These are phyloP conservation scores for Eucalyptus fibrosa DNA, from an alignment of 345 rosid species.

Conservation along the genomic window DNA sequence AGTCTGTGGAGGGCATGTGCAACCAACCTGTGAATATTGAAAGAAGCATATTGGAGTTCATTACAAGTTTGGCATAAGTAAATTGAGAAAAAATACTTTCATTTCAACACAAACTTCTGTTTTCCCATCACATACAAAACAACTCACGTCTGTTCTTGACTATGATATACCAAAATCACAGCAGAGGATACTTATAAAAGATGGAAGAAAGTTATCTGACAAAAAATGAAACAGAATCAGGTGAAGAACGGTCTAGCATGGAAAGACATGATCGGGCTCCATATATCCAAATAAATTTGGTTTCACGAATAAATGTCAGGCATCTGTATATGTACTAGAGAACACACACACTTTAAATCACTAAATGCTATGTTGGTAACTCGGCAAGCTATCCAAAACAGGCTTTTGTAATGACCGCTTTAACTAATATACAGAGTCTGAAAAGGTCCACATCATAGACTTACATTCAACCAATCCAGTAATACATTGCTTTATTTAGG, in stretches of 20 bases:
- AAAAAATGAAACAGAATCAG: neutral
- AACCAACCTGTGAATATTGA: slow-evolving; percentile 43
- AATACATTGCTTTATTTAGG: neutral
- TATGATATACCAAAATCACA: neutral
- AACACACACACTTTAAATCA: neutral
- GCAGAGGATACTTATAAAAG: neutral
- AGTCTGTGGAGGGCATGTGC: slow-evolving; percentile 63
- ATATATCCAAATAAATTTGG: neutral
- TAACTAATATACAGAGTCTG: neutral
- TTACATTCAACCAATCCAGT: neutral
- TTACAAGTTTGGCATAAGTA: neutral
- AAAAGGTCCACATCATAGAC: neutral
- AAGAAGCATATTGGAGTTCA: neutral
- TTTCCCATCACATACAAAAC: neutral
- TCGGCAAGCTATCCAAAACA: neutral
- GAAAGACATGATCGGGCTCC: neutral
- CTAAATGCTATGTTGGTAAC: neutral
- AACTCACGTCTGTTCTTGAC: neutral
- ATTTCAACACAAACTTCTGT: neutral
- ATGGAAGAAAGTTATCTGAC: neutral
- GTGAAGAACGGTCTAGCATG: neutral
- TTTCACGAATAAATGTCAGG: neutral
- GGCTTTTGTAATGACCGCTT: neutral
- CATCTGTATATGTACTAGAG: neutral
- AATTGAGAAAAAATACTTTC: neutral